phyloP scores from a whole-genome alignment of 495 filamentous ascomycete species.

The Immersiella caudata region DNA sequence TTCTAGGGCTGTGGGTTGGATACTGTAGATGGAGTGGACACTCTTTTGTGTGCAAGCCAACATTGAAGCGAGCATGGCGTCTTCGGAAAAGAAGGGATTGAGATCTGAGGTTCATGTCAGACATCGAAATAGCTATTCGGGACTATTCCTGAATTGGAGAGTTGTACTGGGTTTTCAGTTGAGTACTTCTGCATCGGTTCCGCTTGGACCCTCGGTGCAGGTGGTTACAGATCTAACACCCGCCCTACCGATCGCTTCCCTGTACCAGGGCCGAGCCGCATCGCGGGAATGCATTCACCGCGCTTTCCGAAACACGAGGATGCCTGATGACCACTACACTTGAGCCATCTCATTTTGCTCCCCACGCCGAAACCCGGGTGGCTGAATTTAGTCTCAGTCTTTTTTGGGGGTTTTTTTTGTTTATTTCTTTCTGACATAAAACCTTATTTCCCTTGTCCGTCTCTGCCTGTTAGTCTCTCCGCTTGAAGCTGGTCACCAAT shows the following conservation, averaged over 20 bases:
- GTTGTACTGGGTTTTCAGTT: too few relatives aligned
- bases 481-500: too few relatives aligned
- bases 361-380: not conserved
- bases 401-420: not conserved
- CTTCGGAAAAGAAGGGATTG: not conserved
- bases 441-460: too few relatives aligned
- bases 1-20: conserved; percentile 22
- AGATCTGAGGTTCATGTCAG: not conserved
- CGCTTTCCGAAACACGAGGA: conserved; percentile 15
- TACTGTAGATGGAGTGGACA: not conserved
- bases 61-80: not conserved
- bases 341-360: not conserved
- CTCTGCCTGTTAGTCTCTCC: too few relatives aligned
- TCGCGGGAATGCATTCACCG: not conserved
- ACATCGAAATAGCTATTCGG: not conserved
- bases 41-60: not conserved
- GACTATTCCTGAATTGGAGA: not conserved
- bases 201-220: not conserved
- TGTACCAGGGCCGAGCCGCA: not conserved
- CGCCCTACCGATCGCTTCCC: not conserved
- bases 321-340: conserved; percentile 13
- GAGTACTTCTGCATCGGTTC: too few relatives aligned
- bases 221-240: not conserved
- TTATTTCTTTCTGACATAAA: too few relatives aligned
- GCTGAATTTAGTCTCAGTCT: not conserved